Conservation (phyloP, 2,329 filamentous ascomycete species). For the Cytospora mali region DNA sequence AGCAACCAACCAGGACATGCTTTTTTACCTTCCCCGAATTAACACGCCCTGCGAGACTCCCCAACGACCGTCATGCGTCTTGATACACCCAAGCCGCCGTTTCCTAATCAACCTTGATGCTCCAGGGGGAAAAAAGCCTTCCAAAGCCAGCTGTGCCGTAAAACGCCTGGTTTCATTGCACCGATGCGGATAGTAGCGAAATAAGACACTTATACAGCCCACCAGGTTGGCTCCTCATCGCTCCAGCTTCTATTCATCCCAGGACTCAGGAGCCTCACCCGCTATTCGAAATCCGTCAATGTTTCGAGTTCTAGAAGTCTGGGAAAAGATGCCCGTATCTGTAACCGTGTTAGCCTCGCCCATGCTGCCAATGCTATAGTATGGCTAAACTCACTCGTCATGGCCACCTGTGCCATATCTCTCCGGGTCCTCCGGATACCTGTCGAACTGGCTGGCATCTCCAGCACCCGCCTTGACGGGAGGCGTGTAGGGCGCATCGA, state of each 20-base stretch:
- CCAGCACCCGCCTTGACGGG: slow-evolving; percentile 92
- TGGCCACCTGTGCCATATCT: slow-evolving; percentile 78
- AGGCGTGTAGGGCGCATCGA: slow-evolving; percentile 96
- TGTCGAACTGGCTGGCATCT: slow-evolving; percentile 96
- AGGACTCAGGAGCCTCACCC: background rate
- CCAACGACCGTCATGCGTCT: slow-evolving; percentile 5
- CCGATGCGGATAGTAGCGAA: slow-evolving; percentile 11
- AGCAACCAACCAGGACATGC: slow-evolving; percentile 12
- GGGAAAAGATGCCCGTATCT: slow-evolving; percentile 76
- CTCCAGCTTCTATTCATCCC: background rate
- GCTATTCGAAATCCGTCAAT: background rate
- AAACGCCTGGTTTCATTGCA: slow-evolving; percentile 19
- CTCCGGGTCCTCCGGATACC: slow-evolving; percentile 96
- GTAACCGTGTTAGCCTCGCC: slow-evolving; percentile 17
- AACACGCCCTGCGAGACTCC: slow-evolving; percentile 8
- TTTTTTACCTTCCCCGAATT: slow-evolving; percentile 21
- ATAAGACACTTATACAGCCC: slow-evolving; percentile 2
- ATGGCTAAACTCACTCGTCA: slow-evolving; percentile 73
- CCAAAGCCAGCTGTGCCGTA: slow-evolving; percentile 13
- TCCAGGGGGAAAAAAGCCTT: slow-evolving; percentile 1
- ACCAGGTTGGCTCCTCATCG: background rate
- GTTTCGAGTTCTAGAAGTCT: slow-evolving; percentile 61
- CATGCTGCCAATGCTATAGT: background rate
- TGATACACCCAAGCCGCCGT: slow-evolving; percentile 2
- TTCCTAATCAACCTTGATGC: slow-evolving; percentile 6